Conservation (phyloP, 441 rosid genomes). For the Gossypium aridum region DNA sequence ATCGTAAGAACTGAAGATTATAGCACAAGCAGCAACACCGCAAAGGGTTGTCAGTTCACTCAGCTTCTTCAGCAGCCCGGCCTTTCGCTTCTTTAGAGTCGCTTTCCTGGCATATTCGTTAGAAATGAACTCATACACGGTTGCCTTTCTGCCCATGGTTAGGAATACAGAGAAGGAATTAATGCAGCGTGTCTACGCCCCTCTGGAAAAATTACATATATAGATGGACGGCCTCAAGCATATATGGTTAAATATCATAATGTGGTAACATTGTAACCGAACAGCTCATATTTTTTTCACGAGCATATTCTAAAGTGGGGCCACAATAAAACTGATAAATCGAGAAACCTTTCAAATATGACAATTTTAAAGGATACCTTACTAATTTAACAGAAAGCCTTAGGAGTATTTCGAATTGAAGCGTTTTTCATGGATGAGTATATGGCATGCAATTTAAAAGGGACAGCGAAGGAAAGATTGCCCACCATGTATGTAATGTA, state of each 20-base stretch:
- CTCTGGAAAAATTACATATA: background rate
- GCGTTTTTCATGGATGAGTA: too few species aligned
- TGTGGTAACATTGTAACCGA: background rate
- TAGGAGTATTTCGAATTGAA: too few species aligned
- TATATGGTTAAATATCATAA: background rate
- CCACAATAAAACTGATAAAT: background rate
- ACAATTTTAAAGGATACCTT: too few species aligned
- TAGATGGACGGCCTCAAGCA: background rate
- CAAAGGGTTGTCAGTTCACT: slow-evolving; percentile 55
- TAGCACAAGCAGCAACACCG: slow-evolving; percentile 47
- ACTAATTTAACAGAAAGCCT: too few species aligned
- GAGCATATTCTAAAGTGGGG: background rate
- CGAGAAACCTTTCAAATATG: too few species aligned
- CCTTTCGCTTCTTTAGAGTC: slow-evolving; percentile 50
- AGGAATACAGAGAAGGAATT: background rate
- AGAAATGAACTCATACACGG: slow-evolving; percentile 36
- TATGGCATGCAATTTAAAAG: too few species aligned
- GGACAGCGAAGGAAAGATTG: too few species aligned
- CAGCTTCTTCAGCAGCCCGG: slow-evolving; percentile 53
- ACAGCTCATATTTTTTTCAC: background rate
- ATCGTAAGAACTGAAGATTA: slow-evolving; percentile 37
- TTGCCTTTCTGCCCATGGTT: slow-evolving; percentile 40
- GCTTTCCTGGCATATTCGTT: slow-evolving; percentile 39
- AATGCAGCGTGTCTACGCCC: background rate
- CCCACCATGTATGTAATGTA: too few species aligned